A percentile compares a stretch with the other conserved stretches of the same genome.
These are phyloP conservation scores for Camellia lanceoleosa DNA, from an alignment of 148 eudicot species.

Conservation along the genomic window DNA sequence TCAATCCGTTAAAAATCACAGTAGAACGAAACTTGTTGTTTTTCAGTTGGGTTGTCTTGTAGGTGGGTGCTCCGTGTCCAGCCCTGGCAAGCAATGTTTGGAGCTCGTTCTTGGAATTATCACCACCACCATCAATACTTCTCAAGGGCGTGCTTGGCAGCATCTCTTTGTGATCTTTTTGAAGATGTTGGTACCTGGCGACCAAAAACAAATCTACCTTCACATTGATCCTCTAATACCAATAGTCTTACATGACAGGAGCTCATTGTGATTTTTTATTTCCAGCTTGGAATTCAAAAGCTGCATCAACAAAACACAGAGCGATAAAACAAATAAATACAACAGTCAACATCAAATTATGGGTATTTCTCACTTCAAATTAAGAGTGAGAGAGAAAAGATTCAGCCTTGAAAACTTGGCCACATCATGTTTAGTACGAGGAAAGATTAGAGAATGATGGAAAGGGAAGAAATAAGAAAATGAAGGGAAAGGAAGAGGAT, in stretches of 20 bases:
- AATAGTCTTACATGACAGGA: slow-evolving; percentile 60
- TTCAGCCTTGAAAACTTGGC: background rate
- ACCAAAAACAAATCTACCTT: slow-evolving; percentile 87
- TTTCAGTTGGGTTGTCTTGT: slow-evolving; percentile 68
- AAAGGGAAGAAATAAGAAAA: too few species aligned
- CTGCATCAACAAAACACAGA: slow-evolving; percentile 32
- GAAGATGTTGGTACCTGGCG: slow-evolving; percentile 54
- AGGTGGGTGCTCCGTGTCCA: slow-evolving; percentile 70
- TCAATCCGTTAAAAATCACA: slow-evolving; percentile 71
- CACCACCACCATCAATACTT: slow-evolving; percentile 33
- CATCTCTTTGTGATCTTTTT: slow-evolving; percentile 34
- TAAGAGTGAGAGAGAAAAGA: background rate
- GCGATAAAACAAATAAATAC: background rate
- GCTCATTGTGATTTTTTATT: slow-evolving; percentile 42
- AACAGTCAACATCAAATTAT: background rate
- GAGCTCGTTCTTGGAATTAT: slow-evolving; percentile 75
- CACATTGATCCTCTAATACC: slow-evolving; percentile 71
- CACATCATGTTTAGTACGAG: too few species aligned
- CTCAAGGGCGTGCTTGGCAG: background rate
- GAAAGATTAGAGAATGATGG: too few species aligned
- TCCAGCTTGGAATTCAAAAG: slow-evolving; percentile 63
- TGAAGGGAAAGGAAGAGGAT: background rate
- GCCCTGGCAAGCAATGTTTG: slow-evolving; percentile 82
- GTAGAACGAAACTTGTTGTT: slow-evolving; percentile 69
- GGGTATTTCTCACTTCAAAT: background rate